Evolutionary conservation across 208 protist genomes (phyloP), one percentile per base, ranked within the genome.

Genomic region (Acanthamoeba castellanii): DNA sequence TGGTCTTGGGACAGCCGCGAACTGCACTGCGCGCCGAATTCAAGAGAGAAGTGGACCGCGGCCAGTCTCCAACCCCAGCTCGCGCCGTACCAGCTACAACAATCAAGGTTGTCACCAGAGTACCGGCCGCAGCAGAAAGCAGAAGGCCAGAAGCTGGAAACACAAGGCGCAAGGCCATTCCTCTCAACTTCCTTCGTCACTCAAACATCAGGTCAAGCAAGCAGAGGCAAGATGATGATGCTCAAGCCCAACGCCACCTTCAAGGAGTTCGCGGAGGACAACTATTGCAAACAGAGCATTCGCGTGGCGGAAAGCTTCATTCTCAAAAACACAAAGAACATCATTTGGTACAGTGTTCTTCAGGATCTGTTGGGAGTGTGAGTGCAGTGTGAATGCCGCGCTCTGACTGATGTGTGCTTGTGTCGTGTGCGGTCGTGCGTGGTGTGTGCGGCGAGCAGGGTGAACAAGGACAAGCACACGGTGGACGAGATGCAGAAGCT

Each of bases 391-490:
- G 68, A 20, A 47, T 11, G n/a, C 4, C 25, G 25, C 1, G 34
- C 9, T 4, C 57, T 64, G 57, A 64, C 57, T n/a, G 9, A 1
- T 37, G 64, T 11, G n/a, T 6, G 61, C 1, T 68, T 3, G 22
- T 68, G 61, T 57, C 16, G 55, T 22, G 55, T 61, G 16, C 61
- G 16, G 61, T 68, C 3, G 27, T 68, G 61, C 37, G 30, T 72
- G 64, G 11, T 72, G 16, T 68, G 61, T 68, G 61, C 61, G 50
- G 14, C 8, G 8, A 2, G 22, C 74, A 82, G 84, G 84, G 84
- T 90, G 50, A 90, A 90, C 84, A 90, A 90, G 84, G 84, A 90
- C 84, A 90, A 90, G 84, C 84, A 90, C 59, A 90, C 84, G 9
- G 59, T 90, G n/a, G 84, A 90, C 13, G 84, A 90, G 84, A 90